Conservation (phyloP, 352 stramenopile genomes). For the Thalassiosira pacifica region DNA sequence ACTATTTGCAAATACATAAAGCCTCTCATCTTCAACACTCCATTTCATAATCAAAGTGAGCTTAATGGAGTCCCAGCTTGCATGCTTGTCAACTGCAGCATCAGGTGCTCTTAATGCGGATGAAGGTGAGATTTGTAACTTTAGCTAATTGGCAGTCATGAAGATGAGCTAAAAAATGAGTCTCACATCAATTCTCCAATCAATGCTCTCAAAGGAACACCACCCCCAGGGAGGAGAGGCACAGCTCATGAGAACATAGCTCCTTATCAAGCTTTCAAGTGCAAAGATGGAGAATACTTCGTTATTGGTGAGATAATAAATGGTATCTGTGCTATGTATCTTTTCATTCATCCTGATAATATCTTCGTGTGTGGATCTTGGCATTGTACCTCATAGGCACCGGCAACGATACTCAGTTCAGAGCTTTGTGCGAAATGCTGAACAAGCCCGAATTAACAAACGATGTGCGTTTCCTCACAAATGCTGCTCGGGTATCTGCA, state of each 20-base stretch:
- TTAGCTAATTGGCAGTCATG: too few species aligned
- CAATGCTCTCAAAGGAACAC: slow-evolving; percentile 9
- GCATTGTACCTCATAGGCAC: background rate
- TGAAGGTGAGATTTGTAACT: background rate
- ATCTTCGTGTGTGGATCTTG: too few species aligned
- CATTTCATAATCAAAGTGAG: slow-evolving; percentile 9
- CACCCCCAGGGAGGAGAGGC: slow-evolving; percentile 52
- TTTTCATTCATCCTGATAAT: too few species aligned
- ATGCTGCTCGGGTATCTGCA: slow-evolving; percentile 54
- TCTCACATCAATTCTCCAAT: too few species aligned
- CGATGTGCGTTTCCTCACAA: slow-evolving; percentile 54
- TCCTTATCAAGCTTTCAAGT: slow-evolving; percentile 70
- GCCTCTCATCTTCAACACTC: background rate
- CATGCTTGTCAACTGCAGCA: slow-evolving; percentile 59
- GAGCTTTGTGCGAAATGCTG: slow-evolving; percentile 48
- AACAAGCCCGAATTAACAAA: slow-evolving; percentile 34
- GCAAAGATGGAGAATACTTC: slow-evolving; percentile 57
- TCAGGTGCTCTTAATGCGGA: slow-evolving; percentile 53
- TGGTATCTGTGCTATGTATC: too few species aligned
- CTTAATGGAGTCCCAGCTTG: slow-evolving; percentile 66
- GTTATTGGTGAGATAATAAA: slow-evolving; percentile 45
- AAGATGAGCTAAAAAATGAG: too few species aligned
- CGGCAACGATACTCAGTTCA: slow-evolving; percentile 68
- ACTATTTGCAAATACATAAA: too few species aligned
- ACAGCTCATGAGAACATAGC: slow-evolving; percentile 72